These are phyloP conservation scores for Calophaca sinica DNA, from an alignment of 306 rosid genomes.

Conservation along the genomic window DNA sequence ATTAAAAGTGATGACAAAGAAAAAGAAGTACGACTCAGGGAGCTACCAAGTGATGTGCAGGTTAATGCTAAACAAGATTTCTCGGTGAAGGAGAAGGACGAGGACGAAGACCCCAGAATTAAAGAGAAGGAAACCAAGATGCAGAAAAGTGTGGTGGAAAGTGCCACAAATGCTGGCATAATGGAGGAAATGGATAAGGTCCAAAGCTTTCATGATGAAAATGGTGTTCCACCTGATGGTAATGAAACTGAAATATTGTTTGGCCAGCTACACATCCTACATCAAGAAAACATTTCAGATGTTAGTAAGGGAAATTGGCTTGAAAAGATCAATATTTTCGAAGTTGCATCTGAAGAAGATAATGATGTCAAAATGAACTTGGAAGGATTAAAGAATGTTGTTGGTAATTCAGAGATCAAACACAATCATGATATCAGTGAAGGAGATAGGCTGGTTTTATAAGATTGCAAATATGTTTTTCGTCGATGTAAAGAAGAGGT, in stretches of 20 bases:
- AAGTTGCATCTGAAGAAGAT: too few species aligned
- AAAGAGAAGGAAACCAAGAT: conserved; percentile 8
- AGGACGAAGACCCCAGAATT: background rate
- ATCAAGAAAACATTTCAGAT: too few species aligned
- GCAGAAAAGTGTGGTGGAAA: conserved; percentile 29
- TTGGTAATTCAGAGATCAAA: conserved; percentile 37
- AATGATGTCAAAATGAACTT: conserved; percentile 14
- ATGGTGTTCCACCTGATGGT: conserved; percentile 52
- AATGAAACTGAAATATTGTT: background rate
- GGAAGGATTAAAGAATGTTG: conserved; percentile 23
- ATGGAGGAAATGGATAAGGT: conserved; percentile 41
- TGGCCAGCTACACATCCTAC: too few species aligned
- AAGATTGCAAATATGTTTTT: too few species aligned
- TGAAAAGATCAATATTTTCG: too few species aligned
- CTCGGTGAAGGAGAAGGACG: conserved; percentile 31
- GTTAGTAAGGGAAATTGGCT: too few species aligned
- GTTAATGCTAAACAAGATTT: conserved; percentile 30
- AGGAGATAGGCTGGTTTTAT: too few species aligned
- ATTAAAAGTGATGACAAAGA: conserved; percentile 1
- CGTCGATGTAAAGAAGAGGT: too few species aligned
- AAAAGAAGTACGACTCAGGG: conserved; percentile 27
- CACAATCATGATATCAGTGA: conserved; percentile 21
- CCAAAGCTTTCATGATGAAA: conserved; percentile 52
- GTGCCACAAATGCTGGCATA: conserved; percentile 5
- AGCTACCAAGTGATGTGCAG: conserved; percentile 8